Base-by-base conservation (phyloP, 75 land plant species). In the Cupressus sempervirens region DNA sequence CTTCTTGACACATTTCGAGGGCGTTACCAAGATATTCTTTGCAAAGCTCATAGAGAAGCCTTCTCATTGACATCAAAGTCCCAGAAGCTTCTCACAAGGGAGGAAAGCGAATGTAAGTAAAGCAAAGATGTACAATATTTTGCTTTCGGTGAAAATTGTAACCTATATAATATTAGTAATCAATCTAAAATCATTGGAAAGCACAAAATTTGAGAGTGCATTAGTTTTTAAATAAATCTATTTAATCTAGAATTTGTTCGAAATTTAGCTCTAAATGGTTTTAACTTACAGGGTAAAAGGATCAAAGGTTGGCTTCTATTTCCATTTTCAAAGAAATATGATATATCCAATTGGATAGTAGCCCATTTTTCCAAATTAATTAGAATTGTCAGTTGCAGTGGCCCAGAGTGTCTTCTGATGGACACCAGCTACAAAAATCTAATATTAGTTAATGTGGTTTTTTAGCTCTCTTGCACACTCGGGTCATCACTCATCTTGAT, bases 21-120 rank as follows among this genome's bases (percentile, higher is more conserved):
- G 40, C 90, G 99, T 62, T 97, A 93, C 85, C 93, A 91, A 89
- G 97, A 97, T 30, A 86, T 93, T 43, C 90, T 97, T 20, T 90
- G 93, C 89, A 97, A 97, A 85, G 91, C 93, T 32, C 96, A 94
- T 84, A 91, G 91, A 45, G 88, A 90, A 34, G 87, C 93, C 38
- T 56, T 86, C 52, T 73, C 89, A 13, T 70, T 88, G 20, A 73
- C 91, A 79, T 92, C 97, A 30, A 95, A 95, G 83, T 89, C 86
- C 84, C 79, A 90, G 84, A 36, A 93, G 65, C 87, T 88, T 74
- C 87, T 95, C 38, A 91, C 97, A 2, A 91, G 89, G 83, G 99
- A 97, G 86, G 99, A 97, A 89, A 89, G 90, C 35, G 90, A 89
- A 16, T 87, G 99, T 95, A 86, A 97, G 93, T 14, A 0, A 80